Base-by-base conservation (phyloP, 805 yeast genomes). In the Cyberlindnera samutprakarnensis region DNA sequence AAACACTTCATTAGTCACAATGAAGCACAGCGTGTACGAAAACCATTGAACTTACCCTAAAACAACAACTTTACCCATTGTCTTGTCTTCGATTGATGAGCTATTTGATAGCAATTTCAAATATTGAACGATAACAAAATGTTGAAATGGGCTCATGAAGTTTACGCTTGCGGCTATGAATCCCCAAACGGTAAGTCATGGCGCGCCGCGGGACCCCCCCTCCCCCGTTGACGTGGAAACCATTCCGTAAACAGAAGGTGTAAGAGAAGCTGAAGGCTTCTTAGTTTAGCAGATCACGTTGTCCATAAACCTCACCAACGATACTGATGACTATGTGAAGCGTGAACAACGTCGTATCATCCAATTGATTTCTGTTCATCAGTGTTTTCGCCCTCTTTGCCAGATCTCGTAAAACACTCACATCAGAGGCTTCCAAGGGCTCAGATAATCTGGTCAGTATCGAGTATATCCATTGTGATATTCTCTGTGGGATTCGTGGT, bases 271-370 rank as follows among this genome's bases (percentile, higher is more conserved):
- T n/a, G n/a, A n/a, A n/a, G n/a, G n/a, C n/a, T n/a, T n/a, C n/a
- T n/a, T n/a, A n/a, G n/a, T n/a, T 12, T 22, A 36, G 14, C 14
- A 26, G 61, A 30, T 46, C 51, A 9, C 33, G 25, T 27, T 47
- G 51, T 1, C 42, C 38, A 25, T 37, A 47, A 17, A 32, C 24
- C 5, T 24, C 31, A 5, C 42, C 42, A 1, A 41, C 35, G 10
- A 47, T 32, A 4, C 24, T 23, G 13, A 47, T 14, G 1, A 47
- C 29, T 4, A 41, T 15, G 11, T 33, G 31, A 23, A 42, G 39
- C 6, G 41, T 35, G 13, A 33, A 27, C 16, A 40, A 27, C 8
- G 42, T 38, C 5, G 20, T 15, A 5, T 36, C 37, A 11, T 28
- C 31, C 14, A 36, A 26, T 12, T 30, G 41, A 3, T 25, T 28